These are phyloP conservation scores for Musa balbisiana DNA, from an alignment of 202 grass and related monocot genomes.

Conservation along the genomic window DNA sequence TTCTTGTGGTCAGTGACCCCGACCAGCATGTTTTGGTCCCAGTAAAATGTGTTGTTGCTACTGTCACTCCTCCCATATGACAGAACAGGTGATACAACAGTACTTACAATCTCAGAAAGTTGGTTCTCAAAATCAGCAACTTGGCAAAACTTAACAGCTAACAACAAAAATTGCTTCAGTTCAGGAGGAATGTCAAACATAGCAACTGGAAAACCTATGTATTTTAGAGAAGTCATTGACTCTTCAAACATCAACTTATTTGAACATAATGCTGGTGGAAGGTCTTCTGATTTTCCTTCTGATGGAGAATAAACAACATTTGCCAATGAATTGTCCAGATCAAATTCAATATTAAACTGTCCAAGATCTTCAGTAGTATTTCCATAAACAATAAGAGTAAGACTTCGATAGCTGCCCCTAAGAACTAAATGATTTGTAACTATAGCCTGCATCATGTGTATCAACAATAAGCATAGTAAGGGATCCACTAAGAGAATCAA, in stretches of 20 bases:
- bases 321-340: conserved; percentile 69
- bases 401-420: conserved; percentile 82
- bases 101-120: conserved; percentile 50
- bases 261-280: conserved; percentile 70
- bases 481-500: not conserved
- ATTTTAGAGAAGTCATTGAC: conserved; percentile 61
- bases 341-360: conserved; percentile 97
- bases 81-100: conserved; percentile 53
- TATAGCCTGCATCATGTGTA: conserved; percentile 59
- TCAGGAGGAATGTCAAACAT: conserved; percentile 52
- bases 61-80: conserved; percentile 43
- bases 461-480: not conserved
- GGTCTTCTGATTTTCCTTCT: conserved; percentile 87
- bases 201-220: conserved; percentile 46
- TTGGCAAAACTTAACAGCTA: conserved; percentile 55
- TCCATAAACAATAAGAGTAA: conserved; percentile 91
- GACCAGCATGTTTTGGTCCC: conserved; percentile 34
- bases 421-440: conserved; percentile 93
- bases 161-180: conserved; percentile 56
- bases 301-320: conserved; percentile 90
- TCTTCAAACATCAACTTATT: conserved; percentile 68
- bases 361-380: conserved; percentile 98
- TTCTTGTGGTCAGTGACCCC: conserved; percentile 15
- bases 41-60: conserved; percentile 30
- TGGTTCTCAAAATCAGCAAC: conserved; percentile 36